phyloP scores from a whole-genome alignment of 1,139 yeast genomes.

The Protomyces arabidopsidicola region DNA sequence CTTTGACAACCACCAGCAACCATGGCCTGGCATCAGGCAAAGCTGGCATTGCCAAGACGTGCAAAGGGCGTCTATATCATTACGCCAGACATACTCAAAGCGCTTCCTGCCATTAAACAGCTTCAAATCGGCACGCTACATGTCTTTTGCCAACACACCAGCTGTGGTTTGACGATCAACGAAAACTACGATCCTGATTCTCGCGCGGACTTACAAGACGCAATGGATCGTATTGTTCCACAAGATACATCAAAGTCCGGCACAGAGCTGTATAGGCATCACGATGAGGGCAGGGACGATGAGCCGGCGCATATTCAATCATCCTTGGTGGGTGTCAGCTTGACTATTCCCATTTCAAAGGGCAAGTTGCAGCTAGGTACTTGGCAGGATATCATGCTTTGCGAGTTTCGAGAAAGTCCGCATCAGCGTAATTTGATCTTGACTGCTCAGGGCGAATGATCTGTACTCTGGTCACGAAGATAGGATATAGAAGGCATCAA shows the following conservation, averaged over 20 bases:
- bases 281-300: slow-evolving; percentile 70
- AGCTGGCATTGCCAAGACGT: slow-evolving; percentile 47
- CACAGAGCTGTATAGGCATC: slow-evolving; percentile 48
- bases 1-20: background rate
- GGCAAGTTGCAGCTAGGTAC: slow-evolving; percentile 70
- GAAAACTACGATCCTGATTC: slow-evolving; percentile 81
- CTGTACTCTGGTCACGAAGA: background rate
- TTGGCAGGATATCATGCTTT: slow-evolving; percentile 77
- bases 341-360: slow-evolving; percentile 62
- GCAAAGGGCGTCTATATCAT: slow-evolving; percentile 66
- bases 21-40: slow-evolving; percentile 1
- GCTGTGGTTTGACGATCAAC: slow-evolving; percentile 69
- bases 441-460: slow-evolving; percentile 58
- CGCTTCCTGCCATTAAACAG: slow-evolving; percentile 56
- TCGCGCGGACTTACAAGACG: slow-evolving; percentile 59
- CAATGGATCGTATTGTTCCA: slow-evolving; percentile 63
- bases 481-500: background rate
- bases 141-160: slow-evolving; percentile 70
- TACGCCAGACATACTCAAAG: slow-evolving; percentile 56
- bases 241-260: slow-evolving; percentile 45
- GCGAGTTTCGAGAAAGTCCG: slow-evolving; percentile 63
- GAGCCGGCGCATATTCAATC: slow-evolving; percentile 73
- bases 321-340: slow-evolving; percentile 55
- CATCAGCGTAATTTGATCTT: slow-evolving; percentile 67
- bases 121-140: slow-evolving; percentile 62